A percentile compares a stretch with the other conserved stretches of the same genome.
Evolutionary conservation across 2,329 filamentous ascomycete genomes (phyloP).

Genomic region (Xylariaceae sp.): DNA sequence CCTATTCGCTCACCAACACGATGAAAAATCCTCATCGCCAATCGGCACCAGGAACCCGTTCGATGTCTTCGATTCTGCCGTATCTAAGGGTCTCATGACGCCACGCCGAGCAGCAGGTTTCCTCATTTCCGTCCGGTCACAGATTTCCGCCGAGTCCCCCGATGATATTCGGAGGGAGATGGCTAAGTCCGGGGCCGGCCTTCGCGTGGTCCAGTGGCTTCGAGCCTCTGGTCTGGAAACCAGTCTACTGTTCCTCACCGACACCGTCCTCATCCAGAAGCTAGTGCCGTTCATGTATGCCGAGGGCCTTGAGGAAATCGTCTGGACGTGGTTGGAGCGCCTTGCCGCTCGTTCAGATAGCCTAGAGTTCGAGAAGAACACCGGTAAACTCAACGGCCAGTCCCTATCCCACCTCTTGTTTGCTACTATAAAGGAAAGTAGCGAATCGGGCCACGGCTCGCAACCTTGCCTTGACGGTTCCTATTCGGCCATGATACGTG

Average conservation of each 20-base stretch:
- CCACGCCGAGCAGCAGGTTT: constrained; percentile 56
- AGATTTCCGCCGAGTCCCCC: constrained; percentile 41
- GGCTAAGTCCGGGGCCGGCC: constrained; percentile 47
- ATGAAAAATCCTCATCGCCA: constrained; percentile 11
- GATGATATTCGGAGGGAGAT: constrained; percentile 40
- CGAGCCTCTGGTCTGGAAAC: constrained; percentile 52
- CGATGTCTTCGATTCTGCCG: constrained; percentile 59
- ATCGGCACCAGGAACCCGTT: constrained; percentile 47
- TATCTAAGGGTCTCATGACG: constrained; percentile 60
- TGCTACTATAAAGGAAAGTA: constrained; percentile 39
- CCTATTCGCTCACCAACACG: constrained; percentile 47
- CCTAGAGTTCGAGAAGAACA: constrained; percentile 28
- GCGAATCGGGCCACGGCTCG: constrained; percentile 31
- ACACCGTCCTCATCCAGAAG: constrained; percentile 41
- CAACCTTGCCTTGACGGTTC: constrained; percentile 51
- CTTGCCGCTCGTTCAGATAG: constrained; percentile 31
- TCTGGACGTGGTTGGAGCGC: constrained; percentile 56
- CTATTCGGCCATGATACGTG: constrained; percentile 52
- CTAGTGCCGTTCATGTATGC: constrained; percentile 55
- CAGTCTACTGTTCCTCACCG: constrained; percentile 48
- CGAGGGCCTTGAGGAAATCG: constrained; percentile 53
- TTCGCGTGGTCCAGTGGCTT: constrained; percentile 57
- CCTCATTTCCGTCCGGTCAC: constrained; percentile 50
- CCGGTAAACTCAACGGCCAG: constrained; percentile 13
- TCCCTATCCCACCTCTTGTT: constrained; percentile 46